phyloP scores from a whole-genome alignment of 106 monocot species.

The Dioscorea dumetorum region DNA sequence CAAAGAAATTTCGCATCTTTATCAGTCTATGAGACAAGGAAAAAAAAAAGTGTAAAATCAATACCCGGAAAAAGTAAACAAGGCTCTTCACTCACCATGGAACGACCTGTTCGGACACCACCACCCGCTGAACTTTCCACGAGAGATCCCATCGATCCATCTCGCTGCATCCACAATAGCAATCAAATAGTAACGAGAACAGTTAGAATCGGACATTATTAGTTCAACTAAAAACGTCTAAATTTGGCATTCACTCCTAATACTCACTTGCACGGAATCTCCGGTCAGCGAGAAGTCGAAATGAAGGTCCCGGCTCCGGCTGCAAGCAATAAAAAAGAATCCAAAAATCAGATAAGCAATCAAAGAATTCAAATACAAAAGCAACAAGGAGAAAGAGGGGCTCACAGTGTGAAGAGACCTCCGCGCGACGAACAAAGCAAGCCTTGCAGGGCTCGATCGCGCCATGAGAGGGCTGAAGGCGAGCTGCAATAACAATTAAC shows the following conservation, averaged over 20 bases:
- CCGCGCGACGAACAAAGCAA: constrained; percentile 10
- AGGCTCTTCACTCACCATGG: constrained; percentile 13
- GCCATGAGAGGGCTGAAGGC: constrained; percentile 7
- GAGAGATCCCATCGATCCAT: constrained; percentile 4
- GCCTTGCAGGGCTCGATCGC: constrained; percentile 7
- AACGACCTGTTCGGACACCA: constrained; percentile 24
- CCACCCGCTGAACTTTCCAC: neutral
- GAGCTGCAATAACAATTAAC: too few relatives aligned
- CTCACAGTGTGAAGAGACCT: constrained; percentile 8
- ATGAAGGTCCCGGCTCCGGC: constrained; percentile 1
- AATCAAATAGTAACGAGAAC: neutral
- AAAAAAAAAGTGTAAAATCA: neutral
- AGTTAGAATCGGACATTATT: neutral
- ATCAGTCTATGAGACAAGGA: neutral
- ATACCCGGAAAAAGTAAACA: neutral
- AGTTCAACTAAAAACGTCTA: too few relatives aligned
- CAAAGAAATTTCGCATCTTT: neutral
- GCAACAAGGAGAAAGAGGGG: neutral
- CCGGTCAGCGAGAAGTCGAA: constrained; percentile 1
- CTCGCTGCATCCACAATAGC: neutral
- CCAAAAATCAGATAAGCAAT: neutral
- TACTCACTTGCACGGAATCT: neutral
- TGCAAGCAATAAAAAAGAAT: neutral
- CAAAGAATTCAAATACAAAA: neutral
- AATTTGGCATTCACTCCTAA: too few relatives aligned